phyloP scores from a whole-genome alignment of 306 rosid species.

The Boehmeria nivea region DNA sequence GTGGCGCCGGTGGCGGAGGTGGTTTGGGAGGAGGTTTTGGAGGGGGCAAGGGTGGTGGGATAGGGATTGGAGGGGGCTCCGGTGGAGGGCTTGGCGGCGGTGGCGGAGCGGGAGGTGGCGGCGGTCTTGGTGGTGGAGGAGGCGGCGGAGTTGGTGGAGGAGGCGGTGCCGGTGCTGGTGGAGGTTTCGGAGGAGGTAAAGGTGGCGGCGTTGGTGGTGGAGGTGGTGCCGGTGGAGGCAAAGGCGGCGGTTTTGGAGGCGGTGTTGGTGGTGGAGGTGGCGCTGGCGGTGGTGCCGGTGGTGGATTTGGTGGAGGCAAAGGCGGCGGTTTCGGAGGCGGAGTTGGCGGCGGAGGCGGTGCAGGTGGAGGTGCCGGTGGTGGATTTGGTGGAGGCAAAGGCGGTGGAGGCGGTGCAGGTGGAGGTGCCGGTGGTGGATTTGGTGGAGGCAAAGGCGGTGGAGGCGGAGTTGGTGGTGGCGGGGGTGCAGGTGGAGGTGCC shows the following conservation, averaged over 20 bases:
- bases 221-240: background rate
- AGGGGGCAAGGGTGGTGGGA: background rate
- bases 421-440: slow-evolving; percentile 10
- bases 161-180: slow-evolving; percentile 16
- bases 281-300: background rate
- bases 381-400: background rate
- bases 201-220: background rate
- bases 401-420: background rate
- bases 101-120: background rate
- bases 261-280: slow-evolving; percentile 4
- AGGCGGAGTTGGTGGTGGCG: slow-evolving; percentile 3
- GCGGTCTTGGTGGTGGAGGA: slow-evolving; percentile 20
- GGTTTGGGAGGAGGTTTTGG: slow-evolving; percentile 5
- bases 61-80: too few species aligned
- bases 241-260: background rate
- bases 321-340: slow-evolving; percentile 1
- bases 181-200: background rate
- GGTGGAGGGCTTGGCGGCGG: background rate
- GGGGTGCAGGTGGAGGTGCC: background rate
- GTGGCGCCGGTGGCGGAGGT: background rate
- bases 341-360: background rate
- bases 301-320: background rate
- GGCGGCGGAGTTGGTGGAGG: slow-evolving; percentile 34
- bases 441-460: background rate
- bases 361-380: background rate